Conservation (phyloP, 2,329 filamentous ascomycete species). For the Sporothrix pallida region DNA sequence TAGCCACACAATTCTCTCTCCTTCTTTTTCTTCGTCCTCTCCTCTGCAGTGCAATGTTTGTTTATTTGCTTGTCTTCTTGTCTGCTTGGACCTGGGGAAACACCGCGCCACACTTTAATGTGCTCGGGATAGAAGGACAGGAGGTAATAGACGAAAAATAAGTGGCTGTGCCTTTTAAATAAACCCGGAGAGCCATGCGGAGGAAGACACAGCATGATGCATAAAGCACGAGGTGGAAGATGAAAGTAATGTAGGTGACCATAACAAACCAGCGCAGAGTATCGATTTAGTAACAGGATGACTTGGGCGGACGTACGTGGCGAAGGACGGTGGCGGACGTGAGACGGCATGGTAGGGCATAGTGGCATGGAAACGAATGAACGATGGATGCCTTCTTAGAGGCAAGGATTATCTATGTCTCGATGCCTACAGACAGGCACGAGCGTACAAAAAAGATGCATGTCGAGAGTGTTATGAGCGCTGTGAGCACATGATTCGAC, state of each 20-base stretch:
- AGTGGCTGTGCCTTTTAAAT: too few relatives aligned
- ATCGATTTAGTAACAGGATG: background rate
- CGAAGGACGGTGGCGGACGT: background rate
- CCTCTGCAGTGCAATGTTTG: background rate
- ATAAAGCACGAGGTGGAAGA: background rate
- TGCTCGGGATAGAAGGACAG: background rate
- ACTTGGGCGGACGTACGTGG: background rate
- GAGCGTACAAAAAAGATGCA: background rate
- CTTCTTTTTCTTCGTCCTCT: background rate
- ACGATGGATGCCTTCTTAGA: too few relatives aligned
- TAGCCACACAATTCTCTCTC: background rate
- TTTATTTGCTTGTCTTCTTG: background rate
- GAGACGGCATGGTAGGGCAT: conserved; percentile 8
- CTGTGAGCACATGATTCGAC: background rate
- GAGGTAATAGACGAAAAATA: background rate
- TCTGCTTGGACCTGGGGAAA: background rate
- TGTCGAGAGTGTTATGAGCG: background rate
- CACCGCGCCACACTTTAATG: conserved; percentile 17
- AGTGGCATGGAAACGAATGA: background rate
- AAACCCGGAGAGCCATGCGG: background rate
- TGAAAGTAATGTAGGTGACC: background rate
- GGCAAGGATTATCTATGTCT: too few relatives aligned
- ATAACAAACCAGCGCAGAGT: background rate
- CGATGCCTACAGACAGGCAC: too few relatives aligned
- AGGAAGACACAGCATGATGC: conserved; percentile 11